Evolutionary conservation across 2,329 filamentous ascomycete species (phyloP).

Genomic region (Aspergillus sergii): DNA sequence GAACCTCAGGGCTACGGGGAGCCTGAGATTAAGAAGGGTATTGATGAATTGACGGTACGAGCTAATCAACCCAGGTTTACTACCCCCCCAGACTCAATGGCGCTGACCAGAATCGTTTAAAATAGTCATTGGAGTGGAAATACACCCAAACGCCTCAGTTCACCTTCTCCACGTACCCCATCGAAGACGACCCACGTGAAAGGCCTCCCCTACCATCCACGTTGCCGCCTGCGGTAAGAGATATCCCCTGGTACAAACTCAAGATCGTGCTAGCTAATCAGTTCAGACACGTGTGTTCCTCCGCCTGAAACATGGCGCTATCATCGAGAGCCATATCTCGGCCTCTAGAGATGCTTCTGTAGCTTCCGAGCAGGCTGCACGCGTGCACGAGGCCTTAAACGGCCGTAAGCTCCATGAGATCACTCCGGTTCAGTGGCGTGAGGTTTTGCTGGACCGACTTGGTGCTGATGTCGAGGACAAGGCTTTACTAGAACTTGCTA

Average conservation of each 20-base stretch:
- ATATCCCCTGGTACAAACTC: background rate
- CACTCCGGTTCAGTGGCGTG: conserved; percentile 29
- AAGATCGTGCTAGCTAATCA: background rate
- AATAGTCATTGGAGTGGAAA: conserved; percentile 63
- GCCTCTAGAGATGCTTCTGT: conserved; percentile 34
- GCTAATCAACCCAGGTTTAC: conserved; percentile 5
- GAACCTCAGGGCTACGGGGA: conserved; percentile 49
- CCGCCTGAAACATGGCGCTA: conserved; percentile 42
- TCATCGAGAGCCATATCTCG: conserved; percentile 44
- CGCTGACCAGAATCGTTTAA: background rate
- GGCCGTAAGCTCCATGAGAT: conserved; percentile 55
- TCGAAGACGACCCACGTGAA: conserved; percentile 60
- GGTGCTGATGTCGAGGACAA: conserved; percentile 17
- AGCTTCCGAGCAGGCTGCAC: conserved; percentile 37
- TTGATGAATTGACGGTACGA: conserved; percentile 58
- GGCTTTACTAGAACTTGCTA: conserved; percentile 26
- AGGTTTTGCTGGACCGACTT: conserved; percentile 24
- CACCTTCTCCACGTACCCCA: conserved; percentile 65
- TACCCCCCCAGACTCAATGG: background rate
- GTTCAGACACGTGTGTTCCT: conserved; percentile 46
- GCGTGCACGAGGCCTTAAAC: conserved; percentile 34
- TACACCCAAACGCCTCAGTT: conserved; percentile 87
- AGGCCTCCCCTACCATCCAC: conserved; percentile 54
- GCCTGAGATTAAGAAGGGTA: conserved; percentile 62
- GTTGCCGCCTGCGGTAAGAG: conserved; percentile 51